Conservation (phyloP, 495 filamentous ascomycete species). For the Penicillium chermesinum region DNA sequence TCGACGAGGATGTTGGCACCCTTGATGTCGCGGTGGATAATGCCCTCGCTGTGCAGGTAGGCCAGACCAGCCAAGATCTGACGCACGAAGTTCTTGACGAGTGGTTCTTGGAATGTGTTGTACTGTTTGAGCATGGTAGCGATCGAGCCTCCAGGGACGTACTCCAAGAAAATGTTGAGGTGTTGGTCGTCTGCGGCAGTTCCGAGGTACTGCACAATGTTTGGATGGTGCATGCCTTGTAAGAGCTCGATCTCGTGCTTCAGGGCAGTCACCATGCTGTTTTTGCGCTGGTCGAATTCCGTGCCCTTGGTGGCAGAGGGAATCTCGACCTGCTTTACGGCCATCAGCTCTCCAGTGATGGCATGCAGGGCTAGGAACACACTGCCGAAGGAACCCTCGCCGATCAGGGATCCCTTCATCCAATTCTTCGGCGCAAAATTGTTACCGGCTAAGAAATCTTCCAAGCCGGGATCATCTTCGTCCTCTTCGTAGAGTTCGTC, state of each 20-base stretch:
- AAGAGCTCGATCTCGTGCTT: conserved; percentile 95
- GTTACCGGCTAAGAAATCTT: conserved; percentile 78
- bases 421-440: conserved; percentile 94
- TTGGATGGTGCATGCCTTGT: conserved; percentile 89
- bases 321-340: conserved; percentile 97
- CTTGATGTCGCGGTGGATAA: conserved; percentile 99
- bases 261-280: conserved; percentile 93
- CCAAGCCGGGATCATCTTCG: conserved; percentile 59
- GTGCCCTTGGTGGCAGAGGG: conserved; percentile 74
- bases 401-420: conserved; percentile 98
- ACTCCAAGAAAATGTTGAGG: conserved; percentile 99
- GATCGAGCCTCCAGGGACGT: conserved; percentile 95
- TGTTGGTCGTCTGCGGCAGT: conserved; percentile 85
- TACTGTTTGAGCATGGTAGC: conserved; percentile 98
- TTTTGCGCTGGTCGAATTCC: conserved; percentile 82
- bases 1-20: conserved; percentile 98
- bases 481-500: conserved; percentile 64
- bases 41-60: conserved; percentile 90
- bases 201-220: conserved; percentile 97
- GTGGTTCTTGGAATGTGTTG: conserved; percentile 84
- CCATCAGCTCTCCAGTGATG: conserved; percentile 94
- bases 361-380: conserved; percentile 97
- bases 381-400: conserved; percentile 93
- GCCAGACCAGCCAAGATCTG: conserved; percentile 94
- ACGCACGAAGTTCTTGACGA: conserved; percentile 93